Evolutionary conservation across 441 rosid species (phyloP).

Genomic region (Populus hybrid): DNA sequence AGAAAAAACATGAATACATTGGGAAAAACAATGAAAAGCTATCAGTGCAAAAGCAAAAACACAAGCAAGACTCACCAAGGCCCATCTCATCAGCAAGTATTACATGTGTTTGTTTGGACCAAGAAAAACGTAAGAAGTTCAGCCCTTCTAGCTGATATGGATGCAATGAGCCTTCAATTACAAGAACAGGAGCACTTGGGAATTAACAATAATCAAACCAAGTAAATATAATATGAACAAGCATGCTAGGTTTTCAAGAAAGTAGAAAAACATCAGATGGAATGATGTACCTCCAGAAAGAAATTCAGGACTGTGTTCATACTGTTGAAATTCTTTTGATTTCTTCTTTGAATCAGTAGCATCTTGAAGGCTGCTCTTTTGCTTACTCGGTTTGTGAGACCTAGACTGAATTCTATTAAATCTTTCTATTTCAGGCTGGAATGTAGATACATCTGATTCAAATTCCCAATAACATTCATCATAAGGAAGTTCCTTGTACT

Average conservation of each 20-base stretch:
- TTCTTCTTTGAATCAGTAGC: constrained; percentile 54
- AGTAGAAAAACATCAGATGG: constrained; percentile 12
- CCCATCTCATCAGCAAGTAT: constrained; percentile 99
- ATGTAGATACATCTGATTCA: constrained; percentile 83
- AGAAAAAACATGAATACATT: background rate
- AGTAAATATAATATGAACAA: constrained; percentile 11
- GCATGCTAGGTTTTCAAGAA: constrained; percentile 1
- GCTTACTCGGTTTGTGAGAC: constrained; percentile 52
- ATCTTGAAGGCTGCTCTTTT: constrained; percentile 44
- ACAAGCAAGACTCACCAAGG: constrained; percentile 57
- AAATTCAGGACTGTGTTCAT: constrained; percentile 84
- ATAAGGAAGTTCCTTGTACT: constrained; percentile 91
- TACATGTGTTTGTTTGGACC: constrained; percentile 97
- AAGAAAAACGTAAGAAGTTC: constrained; percentile 91
- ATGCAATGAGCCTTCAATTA: constrained; percentile 79
- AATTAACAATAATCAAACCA: constrained; percentile 21
- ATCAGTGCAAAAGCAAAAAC: constrained; percentile 1
- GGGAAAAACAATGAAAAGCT: constrained; percentile 10
- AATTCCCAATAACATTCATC: constrained; percentile 99
- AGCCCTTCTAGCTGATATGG: constrained; percentile 99
- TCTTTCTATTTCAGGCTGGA: constrained; percentile 86
- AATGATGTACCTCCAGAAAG: constrained; percentile 72
- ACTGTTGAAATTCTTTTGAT: constrained; percentile 80
- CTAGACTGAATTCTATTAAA: constrained; percentile 66
- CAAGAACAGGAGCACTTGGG: constrained; percentile 20